Base-by-base conservation (phyloP, 108 stramenopile species). In the Nitzschia palea region DNA sequence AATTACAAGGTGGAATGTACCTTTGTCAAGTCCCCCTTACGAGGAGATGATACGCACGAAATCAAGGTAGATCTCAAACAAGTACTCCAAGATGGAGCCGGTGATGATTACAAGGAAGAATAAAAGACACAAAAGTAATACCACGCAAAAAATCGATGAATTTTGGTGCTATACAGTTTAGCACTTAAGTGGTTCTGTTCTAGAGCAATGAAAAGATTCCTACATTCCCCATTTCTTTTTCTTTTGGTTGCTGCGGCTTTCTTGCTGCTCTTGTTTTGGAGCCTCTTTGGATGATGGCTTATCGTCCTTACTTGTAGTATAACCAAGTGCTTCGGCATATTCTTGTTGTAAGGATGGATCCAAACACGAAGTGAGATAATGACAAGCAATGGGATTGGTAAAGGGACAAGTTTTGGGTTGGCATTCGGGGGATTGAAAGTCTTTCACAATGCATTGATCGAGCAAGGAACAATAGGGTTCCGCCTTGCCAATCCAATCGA, bases 31-130 rank as follows among this genome's bases (percentile, higher is more conserved):
- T 93, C 93, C 58, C 72, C 74, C 10, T 72, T 97, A 58, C 74
- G 79, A 55, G 96, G 96, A 23, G 91, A 95, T 64, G 96, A 98
- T 31, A 74, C 86, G 43, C 91, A 96, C 68, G 97, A 98, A 83
- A 91, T 98, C 53, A 59, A 86, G 64, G 92, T 98, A 9, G 93
- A 85, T 29, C 48, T 93, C 57, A 86, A 87, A 55, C 83, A 89
- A 64, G 83, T 93, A 15, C 50, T 93, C 43, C 72, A 73, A 45
- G 91, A 86, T 62, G 91, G 91, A n/a, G 91, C 91, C 15, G 91
- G 91, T 31, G 91, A 89, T 44, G 91, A 93, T 42, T 93, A 93
- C 62, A 71, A 89, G 48, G 91, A 93, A 69, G 91, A 93, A 71
- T 93, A 86, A 58, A 0, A 12, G 40, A 1, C 34, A n/a, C n/a